Conservation (phyloP, 345 rosid genomes). For the Rhodomyrtus tomentosa region DNA sequence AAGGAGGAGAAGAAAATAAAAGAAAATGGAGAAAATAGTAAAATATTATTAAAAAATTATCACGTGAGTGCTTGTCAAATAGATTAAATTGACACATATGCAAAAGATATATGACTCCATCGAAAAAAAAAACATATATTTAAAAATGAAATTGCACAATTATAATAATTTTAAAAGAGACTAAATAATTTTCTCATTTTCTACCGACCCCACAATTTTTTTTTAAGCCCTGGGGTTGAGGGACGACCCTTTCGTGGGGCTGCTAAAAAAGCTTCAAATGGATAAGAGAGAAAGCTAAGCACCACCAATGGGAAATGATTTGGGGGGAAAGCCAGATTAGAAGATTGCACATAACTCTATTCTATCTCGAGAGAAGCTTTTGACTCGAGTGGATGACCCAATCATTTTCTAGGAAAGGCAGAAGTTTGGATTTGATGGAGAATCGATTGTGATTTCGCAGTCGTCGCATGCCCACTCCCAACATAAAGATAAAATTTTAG, state of each 20-base stretch:
- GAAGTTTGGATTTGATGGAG: background rate
- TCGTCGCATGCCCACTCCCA: background rate
- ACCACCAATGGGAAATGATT: background rate
- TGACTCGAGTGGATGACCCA: background rate
- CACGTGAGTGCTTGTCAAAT: accelerated
- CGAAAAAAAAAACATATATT: too few species aligned
- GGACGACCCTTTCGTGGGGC: background rate
- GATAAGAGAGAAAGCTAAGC: background rate
- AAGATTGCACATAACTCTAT: background rate
- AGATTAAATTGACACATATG: too few species aligned
- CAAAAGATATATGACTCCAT: too few species aligned
- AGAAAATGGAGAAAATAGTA: too few species aligned
- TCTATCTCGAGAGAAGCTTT: background rate
- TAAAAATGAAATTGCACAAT: too few species aligned
- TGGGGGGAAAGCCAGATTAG: background rate
- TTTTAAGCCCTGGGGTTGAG: background rate
- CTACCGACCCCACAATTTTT: background rate
- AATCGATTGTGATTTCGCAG: background rate
- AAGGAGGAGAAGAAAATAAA: too few species aligned
- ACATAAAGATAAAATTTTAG: background rate
- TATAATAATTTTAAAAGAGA: too few species aligned
- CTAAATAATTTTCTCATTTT: background rate
- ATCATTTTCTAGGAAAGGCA: background rate
- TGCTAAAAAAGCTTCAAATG: background rate
- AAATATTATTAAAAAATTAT: too few species aligned